Conservation (phyloP, 2,329 filamentous ascomycete genomes). For the Sporothrix humicola region DNA sequence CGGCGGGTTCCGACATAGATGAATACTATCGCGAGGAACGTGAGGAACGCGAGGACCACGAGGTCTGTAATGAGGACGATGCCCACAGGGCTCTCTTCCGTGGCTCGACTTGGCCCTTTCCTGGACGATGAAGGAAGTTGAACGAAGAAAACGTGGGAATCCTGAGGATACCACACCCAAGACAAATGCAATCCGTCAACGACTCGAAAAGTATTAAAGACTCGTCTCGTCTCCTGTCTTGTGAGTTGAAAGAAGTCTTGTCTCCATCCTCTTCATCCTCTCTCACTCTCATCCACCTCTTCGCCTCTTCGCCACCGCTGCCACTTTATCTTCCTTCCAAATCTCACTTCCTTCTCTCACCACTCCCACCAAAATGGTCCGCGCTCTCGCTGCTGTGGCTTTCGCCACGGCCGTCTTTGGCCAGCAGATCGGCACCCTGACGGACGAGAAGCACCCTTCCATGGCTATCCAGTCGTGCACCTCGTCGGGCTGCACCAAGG, state of each 20-base stretch:
- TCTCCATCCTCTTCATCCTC: not conserved
- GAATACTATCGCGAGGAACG: not conserved
- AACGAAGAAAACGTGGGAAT: not conserved
- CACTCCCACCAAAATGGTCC: not conserved
- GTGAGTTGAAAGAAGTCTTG: not conserved
- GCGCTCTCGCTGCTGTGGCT: not conserved
- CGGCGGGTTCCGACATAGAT: too few species aligned
- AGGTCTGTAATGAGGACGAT: not conserved
- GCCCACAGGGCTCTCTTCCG: not conserved
- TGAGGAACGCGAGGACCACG: not conserved
- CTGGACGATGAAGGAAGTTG: not conserved
- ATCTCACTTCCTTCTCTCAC: not conserved
- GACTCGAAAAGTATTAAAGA: conserved; percentile 8
- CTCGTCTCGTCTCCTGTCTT: not conserved
- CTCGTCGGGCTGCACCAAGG: conserved; percentile 53
- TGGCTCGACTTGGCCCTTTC: not conserved
- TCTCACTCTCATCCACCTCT: not conserved
- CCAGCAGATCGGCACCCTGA: conserved; percentile 55
- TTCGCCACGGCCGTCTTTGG: conserved; percentile 38
- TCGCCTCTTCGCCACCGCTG: too few species aligned
- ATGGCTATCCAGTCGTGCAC: conserved; percentile 60
- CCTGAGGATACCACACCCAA: not conserved
- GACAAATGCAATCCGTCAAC: not conserved
- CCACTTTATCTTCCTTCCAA: not conserved
- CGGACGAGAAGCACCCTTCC: conserved; percentile 57